Base-by-base conservation (phyloP, 2,329 filamentous ascomycete genomes). In the Alternaria viburni region DNA sequence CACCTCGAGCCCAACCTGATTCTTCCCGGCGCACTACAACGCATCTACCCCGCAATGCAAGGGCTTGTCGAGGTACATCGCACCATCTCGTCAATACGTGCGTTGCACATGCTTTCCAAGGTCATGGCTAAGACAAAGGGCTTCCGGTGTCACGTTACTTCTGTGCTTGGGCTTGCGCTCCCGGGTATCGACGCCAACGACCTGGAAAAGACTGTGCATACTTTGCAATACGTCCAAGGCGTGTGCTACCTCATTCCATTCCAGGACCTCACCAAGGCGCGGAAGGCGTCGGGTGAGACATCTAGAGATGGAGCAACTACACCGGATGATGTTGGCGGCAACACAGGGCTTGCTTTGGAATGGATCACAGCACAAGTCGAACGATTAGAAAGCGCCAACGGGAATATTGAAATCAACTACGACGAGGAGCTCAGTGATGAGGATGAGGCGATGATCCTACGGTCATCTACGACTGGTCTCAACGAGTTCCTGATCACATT, bases 141-240 rank as follows among this genome's bases (percentile, higher is more conserved):
- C n/a, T 97, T 96, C 78, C 88, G 96, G 64, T 98, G 96, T 75
- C 96, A 99, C 78, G 90, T 99, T 67, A 99, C 96, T 1, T 95
- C 95, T 1, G 83, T 99, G 36, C 83, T 99, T n/a, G 96, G 95
- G 6, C 86, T 99, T 63, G 93, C 95, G 5, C 84, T 99, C 30
- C 96, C 96, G 0, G 96, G 96, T 21, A 97, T 99, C 62, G 96
- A 99, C 81, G 94, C 96, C 67, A 99, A 99, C 77, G 96, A 99
- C 80, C 83, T 99, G 25, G 94, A 96, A 77, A 99, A 99, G 85
- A 98, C 96, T 0, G 88, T 97, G 71, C 93, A 97, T 79, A 96
- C 96, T 0, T 85, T 99, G 61, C 93, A 94, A 69, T 97, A 97
- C 77, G 96, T 99, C 61, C 95, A 98, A 80, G 92, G 93, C 61